A percentile compares a stretch with the other conserved stretches of the same genome.
phyloP scores from a whole-genome alignment of 306 rosid genomes.

The Geum urbanum region DNA sequence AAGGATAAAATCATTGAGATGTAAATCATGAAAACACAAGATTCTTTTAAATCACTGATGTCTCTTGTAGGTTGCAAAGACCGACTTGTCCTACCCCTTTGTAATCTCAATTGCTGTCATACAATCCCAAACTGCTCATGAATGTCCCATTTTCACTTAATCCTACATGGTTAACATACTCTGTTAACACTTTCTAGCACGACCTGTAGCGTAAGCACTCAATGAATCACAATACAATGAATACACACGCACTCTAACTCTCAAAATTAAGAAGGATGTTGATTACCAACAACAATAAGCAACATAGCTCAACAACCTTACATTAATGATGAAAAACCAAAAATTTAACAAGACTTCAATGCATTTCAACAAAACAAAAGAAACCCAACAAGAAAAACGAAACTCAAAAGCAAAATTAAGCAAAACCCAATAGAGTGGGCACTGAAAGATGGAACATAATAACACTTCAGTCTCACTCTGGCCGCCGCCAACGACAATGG shows the following conservation, averaged over 20 bases:
- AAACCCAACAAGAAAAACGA: neutral
- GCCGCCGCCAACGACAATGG: no score
- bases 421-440: neutral
- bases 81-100: slow-evolving; percentile 63
- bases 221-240: no score
- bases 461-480: no score
- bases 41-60: no score
- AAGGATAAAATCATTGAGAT: no score
- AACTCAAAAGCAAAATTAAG: neutral
- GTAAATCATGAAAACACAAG: no score
- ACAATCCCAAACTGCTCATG: slow-evolving; percentile 74
- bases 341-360: neutral
- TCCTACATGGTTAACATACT: no score
- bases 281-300: no score
- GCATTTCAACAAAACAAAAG: neutral
- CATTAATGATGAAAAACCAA: neutral
- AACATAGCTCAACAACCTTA: neutral
- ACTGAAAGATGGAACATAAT: slow-evolving; percentile 23
- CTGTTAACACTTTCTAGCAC: neutral
- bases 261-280: neutral
- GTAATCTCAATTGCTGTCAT: slow-evolving; percentile 63
- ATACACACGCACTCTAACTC: neutral
- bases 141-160: slow-evolving; percentile 62
- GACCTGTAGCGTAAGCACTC: neutral
- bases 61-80: slow-evolving; percentile 67